Percentiles rank a stretch among this genome's conserved stretches.
Evolutionary conservation across 1,284 basidiomycete species (phyloP).

Genomic region (Sparassis latifolia): DNA sequence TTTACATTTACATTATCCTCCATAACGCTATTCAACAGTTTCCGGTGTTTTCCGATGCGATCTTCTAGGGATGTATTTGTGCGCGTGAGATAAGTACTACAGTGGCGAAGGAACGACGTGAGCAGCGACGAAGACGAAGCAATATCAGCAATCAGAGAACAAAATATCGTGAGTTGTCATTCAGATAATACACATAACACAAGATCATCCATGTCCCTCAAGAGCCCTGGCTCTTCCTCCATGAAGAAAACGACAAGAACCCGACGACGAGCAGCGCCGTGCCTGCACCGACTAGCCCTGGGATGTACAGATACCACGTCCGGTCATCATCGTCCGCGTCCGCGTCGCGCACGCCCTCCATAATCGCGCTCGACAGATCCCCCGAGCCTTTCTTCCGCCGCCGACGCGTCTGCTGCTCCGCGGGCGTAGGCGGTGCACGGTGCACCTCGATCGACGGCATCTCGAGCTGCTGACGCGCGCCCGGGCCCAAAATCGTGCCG

Average conservation of each 20-base stretch:
- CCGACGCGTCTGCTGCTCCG: slow-evolving; percentile 19
- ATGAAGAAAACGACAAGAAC: slow-evolving; percentile 70
- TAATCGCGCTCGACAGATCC: slow-evolving; percentile 20
- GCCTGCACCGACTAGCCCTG: slow-evolving; percentile 69
- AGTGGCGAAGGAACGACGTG: not conserved
- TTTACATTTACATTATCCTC: slow-evolving; percentile 4
- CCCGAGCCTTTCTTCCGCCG: slow-evolving; percentile 12
- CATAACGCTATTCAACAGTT: slow-evolving; percentile 2
- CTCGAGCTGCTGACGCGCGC: slow-evolving; percentile 12
- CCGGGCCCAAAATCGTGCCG: slow-evolving; percentile 3
- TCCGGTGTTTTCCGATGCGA: not conserved
- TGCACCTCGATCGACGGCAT: slow-evolving; percentile 38
- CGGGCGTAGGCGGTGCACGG: slow-evolving; percentile 21
- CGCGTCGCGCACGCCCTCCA: slow-evolving; percentile 19
- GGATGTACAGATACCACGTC: slow-evolving; percentile 72
- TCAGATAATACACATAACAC: not conserved
- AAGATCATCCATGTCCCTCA: not conserved
- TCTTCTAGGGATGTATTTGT: slow-evolving; percentile 4
- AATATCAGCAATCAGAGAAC: not conserved
- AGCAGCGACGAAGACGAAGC: not conserved
- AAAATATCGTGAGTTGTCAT: not conserved
- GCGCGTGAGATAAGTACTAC: not conserved
- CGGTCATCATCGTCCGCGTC: slow-evolving; percentile 48
- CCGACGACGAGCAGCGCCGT: slow-evolving; percentile 73
- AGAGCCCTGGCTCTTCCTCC: slow-evolving; percentile 43